Percentiles rank a stretch among this genome's conserved stretches.
phyloP scores from a whole-genome alignment of 2,329 filamentous ascomycete species.

The Hypoxylon sp. region DNA sequence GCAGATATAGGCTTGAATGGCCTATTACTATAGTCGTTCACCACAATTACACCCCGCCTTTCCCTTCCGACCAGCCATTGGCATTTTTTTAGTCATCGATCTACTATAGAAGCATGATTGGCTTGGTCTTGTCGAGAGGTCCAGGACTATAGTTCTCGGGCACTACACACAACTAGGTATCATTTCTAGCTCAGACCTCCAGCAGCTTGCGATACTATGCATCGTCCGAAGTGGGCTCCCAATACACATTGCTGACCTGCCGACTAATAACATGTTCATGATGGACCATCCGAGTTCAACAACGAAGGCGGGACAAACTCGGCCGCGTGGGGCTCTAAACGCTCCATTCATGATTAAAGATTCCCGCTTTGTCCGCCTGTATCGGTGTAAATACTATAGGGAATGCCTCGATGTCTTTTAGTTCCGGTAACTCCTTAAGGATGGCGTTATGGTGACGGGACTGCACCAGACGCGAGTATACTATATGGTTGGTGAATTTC shows the following conservation, averaged over 20 bases:
- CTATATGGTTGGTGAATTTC: constrained; percentile 59
- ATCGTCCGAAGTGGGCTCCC: constrained; percentile 66
- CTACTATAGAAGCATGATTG: constrained; percentile 66
- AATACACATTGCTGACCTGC: constrained; percentile 77
- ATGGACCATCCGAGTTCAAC: constrained; percentile 65
- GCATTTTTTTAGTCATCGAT: constrained; percentile 70
- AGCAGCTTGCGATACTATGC: constrained; percentile 60
- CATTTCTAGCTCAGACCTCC: constrained; percentile 66
- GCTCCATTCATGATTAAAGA: constrained; percentile 72
- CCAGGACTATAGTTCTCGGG: constrained; percentile 71
- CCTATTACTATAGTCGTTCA: constrained; percentile 69
- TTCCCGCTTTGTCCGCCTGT: constrained; percentile 70
- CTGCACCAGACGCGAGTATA: constrained; percentile 69
- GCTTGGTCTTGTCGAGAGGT: constrained; percentile 57
- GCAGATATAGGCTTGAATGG: constrained; percentile 65
- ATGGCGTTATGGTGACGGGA: constrained; percentile 74
- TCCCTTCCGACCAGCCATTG: constrained; percentile 59
- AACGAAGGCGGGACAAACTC: constrained; percentile 42
- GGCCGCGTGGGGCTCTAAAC: constrained; percentile 73
- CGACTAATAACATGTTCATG: constrained; percentile 81
- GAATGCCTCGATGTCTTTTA: constrained; percentile 81
- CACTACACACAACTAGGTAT: constrained; percentile 78
- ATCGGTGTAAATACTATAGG: constrained; percentile 80
- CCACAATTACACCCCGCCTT: constrained; percentile 65
- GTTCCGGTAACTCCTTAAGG: constrained; percentile 75